Percentiles rank a stretch among this genome's conserved stretches.
These are phyloP conservation scores for Niveomyces coronatus DNA, from an alignment of 2,329 filamentous ascomycete genomes.

Conservation along the genomic window DNA sequence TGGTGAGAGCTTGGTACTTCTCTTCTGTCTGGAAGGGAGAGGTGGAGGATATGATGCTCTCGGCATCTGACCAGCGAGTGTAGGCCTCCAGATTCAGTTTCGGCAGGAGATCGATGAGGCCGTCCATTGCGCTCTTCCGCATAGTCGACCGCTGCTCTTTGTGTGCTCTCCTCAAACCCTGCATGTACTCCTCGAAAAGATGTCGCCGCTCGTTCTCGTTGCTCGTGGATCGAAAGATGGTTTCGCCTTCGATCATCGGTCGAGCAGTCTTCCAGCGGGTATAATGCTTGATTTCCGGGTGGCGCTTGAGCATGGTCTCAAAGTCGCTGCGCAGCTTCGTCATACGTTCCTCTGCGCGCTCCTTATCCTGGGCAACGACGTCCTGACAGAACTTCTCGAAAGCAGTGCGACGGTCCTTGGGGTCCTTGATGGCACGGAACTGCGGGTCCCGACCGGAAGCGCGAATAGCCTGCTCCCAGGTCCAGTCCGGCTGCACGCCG, in stretches of 20 bases:
- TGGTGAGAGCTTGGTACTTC: slow-evolving; percentile 76
- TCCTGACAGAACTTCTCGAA: slow-evolving; percentile 95
- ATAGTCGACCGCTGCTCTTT: slow-evolving; percentile 61
- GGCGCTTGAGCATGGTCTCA: slow-evolving; percentile 87
- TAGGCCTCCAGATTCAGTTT: slow-evolving; percentile 81
- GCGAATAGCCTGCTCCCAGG: slow-evolving; percentile 82
- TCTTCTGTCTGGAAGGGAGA: slow-evolving; percentile 69
- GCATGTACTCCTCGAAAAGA: slow-evolving; percentile 87
- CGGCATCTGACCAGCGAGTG: slow-evolving; percentile 87
- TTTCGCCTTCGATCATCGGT: slow-evolving; percentile 89
- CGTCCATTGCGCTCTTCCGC: slow-evolving; percentile 74
- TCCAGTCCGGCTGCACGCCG: slow-evolving; percentile 83
- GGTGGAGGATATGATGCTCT: slow-evolving; percentile 68
- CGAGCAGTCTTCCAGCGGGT: slow-evolving; percentile 95
- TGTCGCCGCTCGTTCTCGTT: slow-evolving; percentile 80
- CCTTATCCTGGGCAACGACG: slow-evolving; percentile 83
- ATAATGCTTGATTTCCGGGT: slow-evolving; percentile 94
- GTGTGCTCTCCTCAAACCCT: slow-evolving; percentile 72
- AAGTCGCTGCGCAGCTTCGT: slow-evolving; percentile 90
- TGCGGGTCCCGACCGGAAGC: slow-evolving; percentile 82
- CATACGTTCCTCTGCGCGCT: slow-evolving; percentile 85
- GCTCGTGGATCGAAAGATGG: slow-evolving; percentile 84
- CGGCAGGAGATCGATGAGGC: slow-evolving; percentile 67
- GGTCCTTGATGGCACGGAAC: slow-evolving; percentile 86
- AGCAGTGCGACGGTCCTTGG: slow-evolving; percentile 77